Evolutionary conservation across 169 alveolate genomes (phyloP), one percentile per base, ranked within the genome.

Genomic region (Plasmodium knowlesi): DNA sequence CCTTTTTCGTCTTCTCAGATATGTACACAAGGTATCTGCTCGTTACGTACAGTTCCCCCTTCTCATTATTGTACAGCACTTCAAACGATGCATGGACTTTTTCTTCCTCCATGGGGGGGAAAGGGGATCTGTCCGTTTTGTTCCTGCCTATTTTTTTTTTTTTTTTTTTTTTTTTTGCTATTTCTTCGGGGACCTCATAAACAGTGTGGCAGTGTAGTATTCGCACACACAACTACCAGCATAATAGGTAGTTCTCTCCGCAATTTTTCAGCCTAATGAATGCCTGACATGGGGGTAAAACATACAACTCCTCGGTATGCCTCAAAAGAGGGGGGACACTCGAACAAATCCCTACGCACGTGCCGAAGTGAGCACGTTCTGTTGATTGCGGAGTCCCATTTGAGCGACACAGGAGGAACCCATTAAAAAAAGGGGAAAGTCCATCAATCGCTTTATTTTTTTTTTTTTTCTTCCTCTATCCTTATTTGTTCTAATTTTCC

Each of bases 101-200:
- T 46, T 86, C 93, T 76, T 86, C 93, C 43, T 86, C 93, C 93
- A 86, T 86, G 53, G 82, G n/a, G 54, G 34, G 8, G 16, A 39
- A 2, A 39, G 46, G 30, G n/a, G 61, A 10, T 50, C 2, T 50
- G 8, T 50, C 61, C 10, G 61, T 14, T 50, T 1, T 14, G 61
- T 4, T 16, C n/a, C 3, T 43, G n/a, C 54, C 41, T 78, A 78
- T 78, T 74, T 37, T n/a, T n/a, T n/a, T n/a, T n/a, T n/a, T n/a
- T n/a, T n/a, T n/a, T n/a, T n/a, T n/a, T n/a, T n/a, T n/a, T n/a
- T n/a, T n/a, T n/a, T 74, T 28, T 19, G 28, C 4, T 34, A 16
- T 54, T 37, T 22, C 54, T 43, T 43, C 10, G 54, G 61, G 14
- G 61, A 12, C 1, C 22, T 6, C 22, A 50, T 9, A 50, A 14